Conservation (phyloP, 352 stramenopile genomes). For the Globisporangium camurandrum region DNA sequence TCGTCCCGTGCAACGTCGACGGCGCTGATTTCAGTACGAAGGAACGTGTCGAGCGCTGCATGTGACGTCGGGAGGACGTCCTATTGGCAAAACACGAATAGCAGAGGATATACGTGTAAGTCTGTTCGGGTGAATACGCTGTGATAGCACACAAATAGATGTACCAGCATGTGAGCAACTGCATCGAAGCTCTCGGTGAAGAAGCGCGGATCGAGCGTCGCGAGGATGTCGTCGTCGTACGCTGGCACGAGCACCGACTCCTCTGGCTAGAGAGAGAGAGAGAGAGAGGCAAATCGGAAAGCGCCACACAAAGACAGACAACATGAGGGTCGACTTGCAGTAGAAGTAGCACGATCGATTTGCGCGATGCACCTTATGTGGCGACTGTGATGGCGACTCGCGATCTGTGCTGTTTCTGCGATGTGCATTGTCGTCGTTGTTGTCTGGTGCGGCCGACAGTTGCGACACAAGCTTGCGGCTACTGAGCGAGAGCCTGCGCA, state of each 20-base stretch:
- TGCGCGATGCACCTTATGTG: constrained; percentile 25
- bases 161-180: constrained; percentile 57
- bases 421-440: constrained; percentile 17
- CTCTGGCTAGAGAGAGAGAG: no score
- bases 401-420: constrained; percentile 3
- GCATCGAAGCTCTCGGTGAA: constrained; percentile 79
- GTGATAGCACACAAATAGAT: not conserved
- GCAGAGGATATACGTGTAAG: no score
- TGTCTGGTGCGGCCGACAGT: not conserved
- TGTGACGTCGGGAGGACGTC: constrained; percentile 49
- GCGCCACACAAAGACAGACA: no score
- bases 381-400: constrained; percentile 27
- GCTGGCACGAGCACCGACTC: constrained; percentile 59
- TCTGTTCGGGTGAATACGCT: no score
- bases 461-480: constrained; percentile 20
- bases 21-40: constrained; percentile 75
- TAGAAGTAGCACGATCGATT: no score
- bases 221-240: constrained; percentile 59
- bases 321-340: no score
- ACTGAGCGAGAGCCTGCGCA: constrained; percentile 32
- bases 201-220: constrained; percentile 67
- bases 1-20: constrained; percentile 78
- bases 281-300: no score
- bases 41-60: constrained; percentile 49
- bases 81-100: no score